Evolutionary conservation across 2,329 filamentous ascomycete species (phyloP), one percentile per base, ranked within the genome.

Genomic region (Orbilia blumenaviensis): DNA sequence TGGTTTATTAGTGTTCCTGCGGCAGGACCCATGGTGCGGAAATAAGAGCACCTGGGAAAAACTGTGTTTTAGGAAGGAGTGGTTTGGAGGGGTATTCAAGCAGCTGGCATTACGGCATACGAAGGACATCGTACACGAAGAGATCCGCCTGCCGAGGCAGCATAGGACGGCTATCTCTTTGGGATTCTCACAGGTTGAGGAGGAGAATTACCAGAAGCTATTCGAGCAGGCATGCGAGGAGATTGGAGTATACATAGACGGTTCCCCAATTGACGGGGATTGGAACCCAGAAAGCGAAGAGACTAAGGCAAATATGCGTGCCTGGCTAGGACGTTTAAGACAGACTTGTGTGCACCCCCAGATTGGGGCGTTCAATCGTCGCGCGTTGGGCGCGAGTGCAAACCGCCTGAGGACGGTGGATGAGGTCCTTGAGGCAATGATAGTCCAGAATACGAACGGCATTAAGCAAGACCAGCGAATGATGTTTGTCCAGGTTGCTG

Each of bases 151-250:
- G 9, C 95, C 95, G 8, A 86, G 89, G 0, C 95, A 99, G 81
- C 94, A 91, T 80, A 89, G 95, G 8, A 90, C 93, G 4, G 66
- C 61, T 1, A 77, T 77, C 90, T 96, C 9, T 92, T 98, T 71
- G 95, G 91, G 0, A 89, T 97, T 82, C 93, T 95, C 0, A 96
- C 89, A 92, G 0, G 88, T 98, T 9, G 95, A 98, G 81, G 92
- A 97, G 81, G 92, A 97, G 81, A 89, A 96, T 80, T 98, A 98
- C 80, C 86, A 87, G 44, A 88, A 89, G 5, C 83, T 96, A 1
- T 93, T 94, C 81, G 87, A 89, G 54, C 86, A 92, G 77, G 93
- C 97, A 88, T 89, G 89, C 61, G 86, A 89, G 27, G 88, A 88
- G 0, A 91, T 90, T 77, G 89, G 88, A 0, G 82, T 98, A 5